Evolutionary conservation across 257 asterid genomes (phyloP).

Genomic region (Forsythia viridissima): DNA sequence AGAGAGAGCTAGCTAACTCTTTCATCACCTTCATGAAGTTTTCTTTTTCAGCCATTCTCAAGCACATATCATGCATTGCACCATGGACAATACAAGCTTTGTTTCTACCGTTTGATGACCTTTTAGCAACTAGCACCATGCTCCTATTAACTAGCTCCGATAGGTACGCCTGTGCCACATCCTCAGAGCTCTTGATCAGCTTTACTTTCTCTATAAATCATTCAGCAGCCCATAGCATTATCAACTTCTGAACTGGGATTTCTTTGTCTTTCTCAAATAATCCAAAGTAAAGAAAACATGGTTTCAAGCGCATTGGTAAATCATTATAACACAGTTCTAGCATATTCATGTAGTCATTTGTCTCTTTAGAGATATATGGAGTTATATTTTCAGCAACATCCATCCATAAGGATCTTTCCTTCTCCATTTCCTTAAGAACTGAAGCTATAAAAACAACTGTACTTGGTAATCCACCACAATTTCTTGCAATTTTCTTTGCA

Average conservation of each 20-base stretch:
- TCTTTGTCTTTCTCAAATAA: background rate
- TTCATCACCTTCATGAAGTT: background rate
- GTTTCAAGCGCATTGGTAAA: background rate
- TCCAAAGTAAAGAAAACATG: constrained; percentile 12
- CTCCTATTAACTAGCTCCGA: constrained; percentile 9
- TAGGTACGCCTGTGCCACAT: background rate
- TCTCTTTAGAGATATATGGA: background rate
- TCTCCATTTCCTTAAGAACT: background rate
- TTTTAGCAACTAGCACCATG: background rate
- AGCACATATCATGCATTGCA: constrained; percentile 10
- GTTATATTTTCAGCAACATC: background rate
- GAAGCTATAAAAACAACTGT: background rate
- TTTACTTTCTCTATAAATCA: background rate
- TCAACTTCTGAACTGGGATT: background rate
- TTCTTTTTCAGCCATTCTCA: background rate
- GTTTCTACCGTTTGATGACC: background rate
- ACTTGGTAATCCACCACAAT: constrained; percentile 16
- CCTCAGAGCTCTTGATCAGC: background rate
- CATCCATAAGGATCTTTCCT: background rate
- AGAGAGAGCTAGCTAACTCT: too few relatives aligned
- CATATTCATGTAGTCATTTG: background rate
- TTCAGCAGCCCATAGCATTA: background rate
- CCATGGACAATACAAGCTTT: constrained; percentile 1
- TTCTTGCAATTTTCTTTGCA: background rate
- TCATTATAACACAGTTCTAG: constrained; percentile 2